These are phyloP conservation scores for Cladosporium sp. DNA, from an alignment of 2,329 filamentous ascomycete genomes.

Conservation along the genomic window DNA sequence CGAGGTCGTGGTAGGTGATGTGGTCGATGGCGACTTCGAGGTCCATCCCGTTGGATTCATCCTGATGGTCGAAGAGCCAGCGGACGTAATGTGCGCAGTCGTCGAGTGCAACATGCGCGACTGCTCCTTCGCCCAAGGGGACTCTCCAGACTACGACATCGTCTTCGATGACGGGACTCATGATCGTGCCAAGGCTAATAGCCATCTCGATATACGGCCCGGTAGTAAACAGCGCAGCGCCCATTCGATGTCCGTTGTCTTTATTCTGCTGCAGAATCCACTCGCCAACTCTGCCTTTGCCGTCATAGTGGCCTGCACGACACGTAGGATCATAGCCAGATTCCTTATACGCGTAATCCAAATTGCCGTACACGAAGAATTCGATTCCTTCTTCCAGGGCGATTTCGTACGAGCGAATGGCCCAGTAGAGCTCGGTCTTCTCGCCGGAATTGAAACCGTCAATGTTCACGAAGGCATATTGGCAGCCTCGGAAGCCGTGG, in stretches of 20 bases:
- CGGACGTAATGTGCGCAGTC: conserved; percentile 27
- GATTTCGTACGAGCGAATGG: conserved; percentile 35
- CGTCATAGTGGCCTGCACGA: conserved; percentile 47
- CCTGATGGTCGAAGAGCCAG: conserved; percentile 29
- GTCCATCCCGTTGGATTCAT: conserved; percentile 24
- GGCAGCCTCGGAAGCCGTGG: conserved; percentile 41
- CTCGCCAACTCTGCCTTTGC: conserved; percentile 34
- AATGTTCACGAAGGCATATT: conserved; percentile 52
- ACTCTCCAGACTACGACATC: conserved; percentile 24
- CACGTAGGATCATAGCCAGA: conserved; percentile 44
- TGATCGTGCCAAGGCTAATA: conserved; percentile 17
- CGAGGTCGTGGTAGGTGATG: conserved; percentile 27
- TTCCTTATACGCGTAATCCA: conserved; percentile 50
- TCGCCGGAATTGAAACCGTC: conserved; percentile 53
- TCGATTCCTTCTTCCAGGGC: conserved; percentile 34
- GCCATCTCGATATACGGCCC: conserved; percentile 32
- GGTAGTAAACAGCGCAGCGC: conserved; percentile 28
- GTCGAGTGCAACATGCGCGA: conserved; percentile 27
- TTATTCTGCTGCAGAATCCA: conserved; percentile 24
- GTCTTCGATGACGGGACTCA: conserved; percentile 24
- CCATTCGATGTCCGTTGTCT: conserved; percentile 22
- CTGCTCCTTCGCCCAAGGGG: conserved; percentile 25
- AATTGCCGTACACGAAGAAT: conserved; percentile 47
- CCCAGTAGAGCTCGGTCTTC: conserved; percentile 49
- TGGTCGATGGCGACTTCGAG: conserved; percentile 28